A percentile compares a stretch with the other conserved stretches of the same genome.
phyloP scores from a whole-genome alignment of 177 flowering plant species.

The Telopea speciosissima region DNA sequence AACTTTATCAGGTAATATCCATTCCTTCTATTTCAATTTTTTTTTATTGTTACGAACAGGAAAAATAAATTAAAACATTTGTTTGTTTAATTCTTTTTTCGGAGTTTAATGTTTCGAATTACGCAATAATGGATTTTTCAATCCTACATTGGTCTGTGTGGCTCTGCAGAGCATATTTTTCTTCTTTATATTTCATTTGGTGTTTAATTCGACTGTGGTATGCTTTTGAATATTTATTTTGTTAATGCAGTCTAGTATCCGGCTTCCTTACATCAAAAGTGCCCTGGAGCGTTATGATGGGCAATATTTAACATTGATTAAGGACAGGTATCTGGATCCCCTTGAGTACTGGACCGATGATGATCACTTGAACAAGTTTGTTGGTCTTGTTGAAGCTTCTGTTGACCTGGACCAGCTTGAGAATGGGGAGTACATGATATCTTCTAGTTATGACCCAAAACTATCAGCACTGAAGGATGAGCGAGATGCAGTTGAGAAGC shows the following conservation, averaged over 20 bases:
- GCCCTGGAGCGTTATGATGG: slow-evolving; percentile 70
- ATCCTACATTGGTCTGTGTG: not conserved
- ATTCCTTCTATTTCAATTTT: not conserved
- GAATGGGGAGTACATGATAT: slow-evolving; percentile 94
- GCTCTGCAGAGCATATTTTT: not conserved
- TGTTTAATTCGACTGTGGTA: not conserved
- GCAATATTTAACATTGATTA: slow-evolving; percentile 60
- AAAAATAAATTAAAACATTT: too few species aligned
- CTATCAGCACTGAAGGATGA: slow-evolving; percentile 57
- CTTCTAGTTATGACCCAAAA: slow-evolving; percentile 66
- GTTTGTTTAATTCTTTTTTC: not conserved
- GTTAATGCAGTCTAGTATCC: slow-evolving; percentile 66
- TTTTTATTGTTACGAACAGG: not conserved
- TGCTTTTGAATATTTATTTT: not conserved
- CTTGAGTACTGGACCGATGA: slow-evolving; percentile 69
- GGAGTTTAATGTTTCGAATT: not conserved
- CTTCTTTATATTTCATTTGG: not conserved
- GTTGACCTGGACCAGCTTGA: slow-evolving; percentile 96
- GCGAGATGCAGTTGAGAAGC: slow-evolving; percentile 62
- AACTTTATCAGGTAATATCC: slow-evolving; percentile 78
- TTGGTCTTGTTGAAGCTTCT: slow-evolving; percentile 78
- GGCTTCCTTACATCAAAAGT: slow-evolving; percentile 77
- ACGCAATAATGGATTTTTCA: not conserved
- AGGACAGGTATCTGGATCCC: slow-evolving; percentile 59
- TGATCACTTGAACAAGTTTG: slow-evolving; percentile 75